Evolutionary conservation across 768 basidiomycete species (phyloP).

Genomic region (Psilocybe subaeruginosa): DNA sequence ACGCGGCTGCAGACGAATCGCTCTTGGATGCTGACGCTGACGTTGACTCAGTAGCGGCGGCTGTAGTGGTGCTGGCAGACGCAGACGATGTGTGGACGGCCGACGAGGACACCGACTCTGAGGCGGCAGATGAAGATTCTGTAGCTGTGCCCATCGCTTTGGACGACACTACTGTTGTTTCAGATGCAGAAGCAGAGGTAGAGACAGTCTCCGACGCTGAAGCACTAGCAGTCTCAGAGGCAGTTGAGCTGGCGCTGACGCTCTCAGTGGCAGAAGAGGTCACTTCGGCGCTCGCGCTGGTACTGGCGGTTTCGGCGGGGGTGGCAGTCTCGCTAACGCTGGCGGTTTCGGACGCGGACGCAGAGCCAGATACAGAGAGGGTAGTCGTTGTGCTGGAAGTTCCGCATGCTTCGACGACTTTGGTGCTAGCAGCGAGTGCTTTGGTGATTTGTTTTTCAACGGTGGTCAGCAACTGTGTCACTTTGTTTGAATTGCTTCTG

Average conservation of each 20-base stretch:
- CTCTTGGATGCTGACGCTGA: too few relatives aligned
- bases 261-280: neutral
- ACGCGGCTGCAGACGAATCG: too few relatives aligned
- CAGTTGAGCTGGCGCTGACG: neutral
- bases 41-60: too few relatives aligned
- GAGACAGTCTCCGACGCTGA: neutral
- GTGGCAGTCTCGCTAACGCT: neutral
- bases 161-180: neutral
- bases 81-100: neutral
- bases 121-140: neutral
- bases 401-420: constrained; percentile 3
- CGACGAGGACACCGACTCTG: neutral
- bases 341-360: neutral
- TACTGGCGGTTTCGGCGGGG: neutral
- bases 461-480: neutral
- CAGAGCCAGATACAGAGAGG: neutral
- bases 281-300: neutral
- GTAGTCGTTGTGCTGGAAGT: neutral
- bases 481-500: neutral
- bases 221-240: neutral
- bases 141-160: neutral
- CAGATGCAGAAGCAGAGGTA: neutral
- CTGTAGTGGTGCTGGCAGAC: too few relatives aligned
- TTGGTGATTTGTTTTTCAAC: neutral
- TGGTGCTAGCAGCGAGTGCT: neutral